Evolutionary conservation across 495 filamentous ascomycete species (phyloP).

Genomic region (Antarctomyces pellizariae): DNA sequence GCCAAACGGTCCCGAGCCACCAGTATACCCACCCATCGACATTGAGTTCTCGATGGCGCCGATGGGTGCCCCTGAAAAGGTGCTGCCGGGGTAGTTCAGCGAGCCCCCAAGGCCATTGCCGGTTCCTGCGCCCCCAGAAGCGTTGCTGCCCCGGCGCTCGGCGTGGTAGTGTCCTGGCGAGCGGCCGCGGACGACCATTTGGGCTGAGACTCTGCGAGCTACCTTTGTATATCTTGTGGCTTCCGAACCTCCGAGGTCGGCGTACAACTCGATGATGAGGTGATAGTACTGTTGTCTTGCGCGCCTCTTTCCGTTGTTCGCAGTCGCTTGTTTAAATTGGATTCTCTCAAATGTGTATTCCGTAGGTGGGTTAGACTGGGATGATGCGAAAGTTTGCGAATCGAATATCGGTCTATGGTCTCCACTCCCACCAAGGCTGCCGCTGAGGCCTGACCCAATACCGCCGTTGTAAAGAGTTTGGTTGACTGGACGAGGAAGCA

Average conservation of each 20-base stretch:
- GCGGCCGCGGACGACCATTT: conserved; percentile 82
- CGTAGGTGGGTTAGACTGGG: conserved; percentile 19
- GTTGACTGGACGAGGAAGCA: conserved; percentile 48
- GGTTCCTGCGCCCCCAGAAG: conserved; percentile 36
- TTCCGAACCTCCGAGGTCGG: conserved; percentile 34
- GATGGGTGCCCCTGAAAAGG: conserved; percentile 8
- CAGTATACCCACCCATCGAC: no score
- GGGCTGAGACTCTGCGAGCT: conserved; percentile 52
- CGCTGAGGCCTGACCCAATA: conserved; percentile 12
- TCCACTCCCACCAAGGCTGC: conserved; percentile 15
- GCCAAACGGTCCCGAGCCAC: no score
- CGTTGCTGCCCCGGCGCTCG: conserved; percentile 45
- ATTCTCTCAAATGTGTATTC: conserved; percentile 74
- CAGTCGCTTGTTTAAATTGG: conserved; percentile 89
- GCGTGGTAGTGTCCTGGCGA: conserved; percentile 87
- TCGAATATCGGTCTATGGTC: conserved; percentile 23
- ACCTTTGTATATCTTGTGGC: conserved; percentile 45
- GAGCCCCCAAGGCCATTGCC: conserved; percentile 21
- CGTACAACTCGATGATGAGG: conserved; percentile 71
- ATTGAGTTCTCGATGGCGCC: not conserved
- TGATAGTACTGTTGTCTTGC: conserved; percentile 91
- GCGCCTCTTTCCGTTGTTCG: conserved; percentile 83
- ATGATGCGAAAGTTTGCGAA: conserved; percentile 13
- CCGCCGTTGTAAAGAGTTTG: conserved; percentile 12
- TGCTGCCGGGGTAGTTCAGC: conserved; percentile 9